These are phyloP conservation scores for Euptelea pleiosperma DNA, from an alignment of 164 flowering plant genomes.

Conservation along the genomic window DNA sequence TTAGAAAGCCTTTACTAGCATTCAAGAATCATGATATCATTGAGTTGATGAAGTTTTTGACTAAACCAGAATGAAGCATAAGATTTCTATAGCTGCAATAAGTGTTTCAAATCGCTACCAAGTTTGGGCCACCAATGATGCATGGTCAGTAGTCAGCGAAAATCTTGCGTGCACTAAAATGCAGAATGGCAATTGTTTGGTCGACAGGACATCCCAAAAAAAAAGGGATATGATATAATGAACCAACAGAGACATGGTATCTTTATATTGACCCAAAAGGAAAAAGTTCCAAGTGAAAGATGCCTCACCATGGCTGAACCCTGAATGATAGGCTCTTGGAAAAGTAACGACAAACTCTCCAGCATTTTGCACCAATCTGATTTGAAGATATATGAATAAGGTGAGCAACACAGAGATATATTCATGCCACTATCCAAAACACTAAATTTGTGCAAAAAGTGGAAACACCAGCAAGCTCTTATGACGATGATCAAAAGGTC, in stretches of 20 bases:
- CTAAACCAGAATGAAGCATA: too few species aligned
- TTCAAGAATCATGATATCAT: too few species aligned
- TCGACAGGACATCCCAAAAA: too few species aligned
- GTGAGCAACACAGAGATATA: constrained; percentile 13
- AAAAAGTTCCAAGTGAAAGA: constrained; percentile 8
- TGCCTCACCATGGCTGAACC: constrained; percentile 92
- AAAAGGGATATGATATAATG: too few species aligned
- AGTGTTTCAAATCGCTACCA: too few species aligned
- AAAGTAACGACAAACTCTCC: constrained; percentile 99
- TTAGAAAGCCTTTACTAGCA: too few species aligned
- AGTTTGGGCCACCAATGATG: too few species aligned
- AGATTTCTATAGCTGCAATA: too few species aligned
- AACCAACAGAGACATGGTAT: background rate
- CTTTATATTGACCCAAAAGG: background rate
- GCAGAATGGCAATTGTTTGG: too few species aligned
- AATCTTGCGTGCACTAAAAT: too few species aligned
- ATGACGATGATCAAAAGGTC: constrained; percentile 10
- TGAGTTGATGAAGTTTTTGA: too few species aligned
- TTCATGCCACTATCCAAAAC: background rate
- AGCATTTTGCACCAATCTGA: constrained; percentile 95
- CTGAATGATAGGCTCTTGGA: constrained; percentile 98
- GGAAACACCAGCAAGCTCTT: constrained; percentile 2
- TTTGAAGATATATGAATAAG: constrained; percentile 20
- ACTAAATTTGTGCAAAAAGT: background rate
- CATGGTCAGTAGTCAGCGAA: too few species aligned